Percentiles rank a stretch among this genome's conserved stretches.
These are phyloP conservation scores for Candida ascalaphidarum DNA, from an alignment of 805 yeast genomes.

Conservation along the genomic window DNA sequence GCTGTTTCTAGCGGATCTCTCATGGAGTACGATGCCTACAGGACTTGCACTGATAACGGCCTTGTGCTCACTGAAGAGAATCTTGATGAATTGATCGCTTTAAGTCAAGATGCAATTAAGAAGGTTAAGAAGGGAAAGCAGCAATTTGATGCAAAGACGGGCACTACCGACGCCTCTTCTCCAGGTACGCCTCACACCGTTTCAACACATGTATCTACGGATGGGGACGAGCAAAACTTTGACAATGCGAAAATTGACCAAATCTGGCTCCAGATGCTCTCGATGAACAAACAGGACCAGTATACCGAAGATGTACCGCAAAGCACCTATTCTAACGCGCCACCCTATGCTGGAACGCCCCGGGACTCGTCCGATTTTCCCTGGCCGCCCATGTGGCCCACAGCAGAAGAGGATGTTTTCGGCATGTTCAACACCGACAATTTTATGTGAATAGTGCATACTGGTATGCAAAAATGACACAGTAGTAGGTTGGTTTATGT, in stretches of 20 bases:
- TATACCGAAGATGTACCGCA: background rate
- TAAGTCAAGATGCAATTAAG: background rate
- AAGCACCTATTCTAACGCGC: background rate
- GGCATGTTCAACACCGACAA: too few species aligned
- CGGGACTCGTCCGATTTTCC: background rate
- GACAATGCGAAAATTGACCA: background rate
- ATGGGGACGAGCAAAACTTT: background rate
- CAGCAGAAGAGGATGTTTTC: too few species aligned
- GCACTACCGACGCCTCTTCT: background rate
- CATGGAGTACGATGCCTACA: background rate
- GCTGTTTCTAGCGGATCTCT: background rate
- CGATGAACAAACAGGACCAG: background rate
- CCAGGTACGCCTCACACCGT: background rate
- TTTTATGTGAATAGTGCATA: too few species aligned
- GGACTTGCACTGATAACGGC: background rate
- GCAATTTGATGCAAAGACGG: background rate
- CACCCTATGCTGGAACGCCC: background rate
- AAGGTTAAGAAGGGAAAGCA: background rate
- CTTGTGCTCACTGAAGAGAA: background rate
- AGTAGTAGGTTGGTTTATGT: too few species aligned
- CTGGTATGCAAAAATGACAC: too few species aligned
- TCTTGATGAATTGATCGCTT: background rate
- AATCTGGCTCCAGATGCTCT: background rate
- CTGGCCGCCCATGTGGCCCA: background rate
- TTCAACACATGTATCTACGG: background rate